Evolutionary conservation across 2,329 filamentous ascomycete genomes (phyloP).

Genomic region (Cercospora zeina): DNA sequence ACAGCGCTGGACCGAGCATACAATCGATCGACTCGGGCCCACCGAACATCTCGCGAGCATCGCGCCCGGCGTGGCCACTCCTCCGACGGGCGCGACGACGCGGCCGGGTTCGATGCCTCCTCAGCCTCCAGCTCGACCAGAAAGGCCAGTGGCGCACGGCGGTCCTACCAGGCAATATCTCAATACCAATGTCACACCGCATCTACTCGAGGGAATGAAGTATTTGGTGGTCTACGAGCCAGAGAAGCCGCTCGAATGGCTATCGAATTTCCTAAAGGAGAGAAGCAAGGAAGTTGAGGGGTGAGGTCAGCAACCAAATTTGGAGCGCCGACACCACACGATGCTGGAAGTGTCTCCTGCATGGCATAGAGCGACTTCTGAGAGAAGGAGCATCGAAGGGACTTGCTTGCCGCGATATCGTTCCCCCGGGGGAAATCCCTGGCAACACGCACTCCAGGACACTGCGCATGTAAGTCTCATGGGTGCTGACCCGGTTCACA

Average conservation of each 20-base stretch:
- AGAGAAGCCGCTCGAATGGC: slow-evolving; percentile 53
- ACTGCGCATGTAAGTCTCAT: background rate
- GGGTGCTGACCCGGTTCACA: background rate
- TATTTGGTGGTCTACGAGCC: slow-evolving; percentile 53
- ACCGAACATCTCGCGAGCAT: slow-evolving; percentile 29
- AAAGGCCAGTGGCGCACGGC: slow-evolving; percentile 49
- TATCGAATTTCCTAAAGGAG: slow-evolving; percentile 51
- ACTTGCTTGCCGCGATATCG: background rate
- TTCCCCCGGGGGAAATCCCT: background rate
- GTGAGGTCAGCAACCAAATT: slow-evolving; percentile 8
- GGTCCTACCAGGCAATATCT: slow-evolving; percentile 52
- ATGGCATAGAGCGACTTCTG: background rate
- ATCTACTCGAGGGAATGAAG: slow-evolving; percentile 56
- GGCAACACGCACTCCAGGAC: background rate
- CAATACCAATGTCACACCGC: slow-evolving; percentile 53
- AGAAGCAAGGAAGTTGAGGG: slow-evolving; percentile 53
- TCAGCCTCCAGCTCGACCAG: slow-evolving; percentile 36
- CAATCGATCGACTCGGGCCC: background rate
- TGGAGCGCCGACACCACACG: background rate
- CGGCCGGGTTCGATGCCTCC: slow-evolving; percentile 38
- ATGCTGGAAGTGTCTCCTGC: background rate
- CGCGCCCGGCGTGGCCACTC: slow-evolving; percentile 29
- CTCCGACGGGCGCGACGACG: slow-evolving; percentile 29
- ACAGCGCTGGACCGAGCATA: slow-evolving; percentile 22
- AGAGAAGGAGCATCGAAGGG: background rate